Conservation (phyloP, 139 green algal genomes). For the Chlorella vulgaris region DNA sequence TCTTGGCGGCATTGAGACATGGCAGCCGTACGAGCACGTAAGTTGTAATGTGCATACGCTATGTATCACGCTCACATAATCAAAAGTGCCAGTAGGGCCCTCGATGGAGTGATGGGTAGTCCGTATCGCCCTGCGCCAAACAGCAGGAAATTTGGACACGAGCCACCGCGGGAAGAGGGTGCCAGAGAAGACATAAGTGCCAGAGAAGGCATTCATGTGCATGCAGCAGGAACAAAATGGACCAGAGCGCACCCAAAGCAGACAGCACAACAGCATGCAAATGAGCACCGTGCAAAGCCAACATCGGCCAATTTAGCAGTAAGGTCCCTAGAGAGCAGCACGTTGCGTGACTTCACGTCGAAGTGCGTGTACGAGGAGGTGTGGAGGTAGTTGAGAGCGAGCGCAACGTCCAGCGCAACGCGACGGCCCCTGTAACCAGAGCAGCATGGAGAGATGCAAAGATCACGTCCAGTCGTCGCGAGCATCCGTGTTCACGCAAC, state of each 20-base stretch:
- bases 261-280: neutral
- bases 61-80: slow-evolving; percentile 18
- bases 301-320: slow-evolving; percentile 23
- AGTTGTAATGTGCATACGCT: too few species aligned
- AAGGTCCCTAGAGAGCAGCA: slow-evolving; percentile 9
- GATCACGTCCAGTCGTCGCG: too few species aligned
- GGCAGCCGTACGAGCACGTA: too few species aligned
- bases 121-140: slow-evolving; percentile 5
- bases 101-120: slow-evolving; percentile 20
- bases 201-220: too few species aligned
- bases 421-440: neutral
- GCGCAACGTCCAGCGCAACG: slow-evolving; percentile 6
- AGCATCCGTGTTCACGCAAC: too few species aligned
- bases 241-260: neutral
- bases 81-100: slow-evolving; percentile 21
- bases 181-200: too few species aligned
- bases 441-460: too few species aligned
- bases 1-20: too few species aligned
- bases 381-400: slow-evolving; percentile 22
- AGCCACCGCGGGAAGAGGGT: too few species aligned
- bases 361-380: slow-evolving; percentile 17
- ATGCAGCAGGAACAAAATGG: too few species aligned
- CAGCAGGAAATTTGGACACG: neutral
- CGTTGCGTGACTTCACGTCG: slow-evolving; percentile 6
- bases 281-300: slow-evolving; percentile 15